Conservation (phyloP, 2,329 filamentous ascomycete genomes). For the Ophiognomonia clavigignenti-juglandacearum region DNA sequence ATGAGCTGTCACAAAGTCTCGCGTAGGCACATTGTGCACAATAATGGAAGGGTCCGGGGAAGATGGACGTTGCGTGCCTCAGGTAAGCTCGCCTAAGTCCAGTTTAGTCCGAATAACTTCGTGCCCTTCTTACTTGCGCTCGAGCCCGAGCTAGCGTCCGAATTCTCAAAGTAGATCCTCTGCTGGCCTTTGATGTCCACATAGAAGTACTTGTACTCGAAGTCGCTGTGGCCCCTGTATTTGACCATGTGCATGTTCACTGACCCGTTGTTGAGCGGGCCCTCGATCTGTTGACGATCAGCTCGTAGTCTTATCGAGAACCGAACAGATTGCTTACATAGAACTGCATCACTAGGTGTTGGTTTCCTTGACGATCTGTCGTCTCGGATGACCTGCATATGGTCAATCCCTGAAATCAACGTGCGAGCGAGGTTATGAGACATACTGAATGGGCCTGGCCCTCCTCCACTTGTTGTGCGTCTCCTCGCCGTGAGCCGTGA, state of each 20-base stretch:
- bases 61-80: no score
- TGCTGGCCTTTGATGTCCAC: constrained; percentile 72
- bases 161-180: constrained; percentile 62
- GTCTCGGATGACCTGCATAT: constrained; percentile 56
- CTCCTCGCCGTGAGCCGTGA: constrained; percentile 75
- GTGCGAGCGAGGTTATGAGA: constrained; percentile 9
- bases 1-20: no score
- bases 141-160: constrained; percentile 34
- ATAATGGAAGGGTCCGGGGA: no score
- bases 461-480: constrained; percentile 78
- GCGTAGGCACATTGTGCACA: no score
- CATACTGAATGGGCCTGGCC: constrained; percentile 56
- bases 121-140: constrained; percentile 35
- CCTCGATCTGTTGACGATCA: constrained; percentile 68
- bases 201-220: constrained; percentile 74
- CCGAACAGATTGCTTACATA: constrained; percentile 59
- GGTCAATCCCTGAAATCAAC: neutral
- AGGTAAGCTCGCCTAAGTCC: constrained; percentile 38
- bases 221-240: constrained; percentile 58
- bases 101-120: constrained; percentile 60
- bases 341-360: constrained; percentile 83
- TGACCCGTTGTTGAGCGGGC: constrained; percentile 66
- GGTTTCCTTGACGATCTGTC: constrained; percentile 68
- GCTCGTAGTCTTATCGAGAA: constrained; percentile 72
- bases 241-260: constrained; percentile 77